Evolutionary conservation across 768 basidiomycete genomes (phyloP).

Genomic region (Grammothele lineata): DNA sequence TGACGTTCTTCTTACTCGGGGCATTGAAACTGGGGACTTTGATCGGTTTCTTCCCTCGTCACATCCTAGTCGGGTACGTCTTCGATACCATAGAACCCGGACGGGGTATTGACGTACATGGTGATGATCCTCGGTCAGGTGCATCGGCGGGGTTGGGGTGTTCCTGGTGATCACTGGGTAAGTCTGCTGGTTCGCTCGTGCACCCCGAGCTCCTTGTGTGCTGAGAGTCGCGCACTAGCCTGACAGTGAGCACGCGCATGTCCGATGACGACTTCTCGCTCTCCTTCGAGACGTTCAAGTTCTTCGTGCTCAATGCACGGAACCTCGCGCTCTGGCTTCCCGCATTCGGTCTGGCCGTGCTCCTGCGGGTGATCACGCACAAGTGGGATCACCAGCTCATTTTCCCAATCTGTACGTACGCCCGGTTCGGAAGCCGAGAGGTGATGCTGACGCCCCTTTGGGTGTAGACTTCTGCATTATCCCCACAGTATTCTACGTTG

Average conservation of each 20-base stretch:
- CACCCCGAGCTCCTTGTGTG: no score
- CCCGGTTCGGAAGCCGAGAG: constrained; percentile 20
- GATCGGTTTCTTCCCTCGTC: constrained; percentile 94
- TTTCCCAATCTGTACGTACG: constrained; percentile 76
- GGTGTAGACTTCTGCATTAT: constrained; percentile 80
- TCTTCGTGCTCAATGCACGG: constrained; percentile 61
- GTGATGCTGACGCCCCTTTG: neutral
- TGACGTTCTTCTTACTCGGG: constrained; percentile 86
- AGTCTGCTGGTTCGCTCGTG: constrained; percentile 15
- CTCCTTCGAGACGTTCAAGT: constrained; percentile 57
- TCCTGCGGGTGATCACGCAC: constrained; percentile 77
- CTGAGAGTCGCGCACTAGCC: constrained; percentile 37
- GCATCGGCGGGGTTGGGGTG: constrained; percentile 93
- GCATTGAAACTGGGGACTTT: constrained; percentile 77
- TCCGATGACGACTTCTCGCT: constrained; percentile 74
- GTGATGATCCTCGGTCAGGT: constrained; percentile 35
- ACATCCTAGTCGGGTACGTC: constrained; percentile 88
- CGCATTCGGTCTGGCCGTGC: constrained; percentile 69
- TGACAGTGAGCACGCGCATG: constrained; percentile 82
- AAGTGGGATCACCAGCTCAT: constrained; percentile 83
- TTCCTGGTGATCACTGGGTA: constrained; percentile 91
- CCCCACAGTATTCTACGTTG: constrained; percentile 78
- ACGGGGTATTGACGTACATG: neutral
- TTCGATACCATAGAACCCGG: neutral
- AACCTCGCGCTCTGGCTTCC: constrained; percentile 75